Conservation (phyloP, 106 monocot species). For the Dioscorea dumetorum region DNA sequence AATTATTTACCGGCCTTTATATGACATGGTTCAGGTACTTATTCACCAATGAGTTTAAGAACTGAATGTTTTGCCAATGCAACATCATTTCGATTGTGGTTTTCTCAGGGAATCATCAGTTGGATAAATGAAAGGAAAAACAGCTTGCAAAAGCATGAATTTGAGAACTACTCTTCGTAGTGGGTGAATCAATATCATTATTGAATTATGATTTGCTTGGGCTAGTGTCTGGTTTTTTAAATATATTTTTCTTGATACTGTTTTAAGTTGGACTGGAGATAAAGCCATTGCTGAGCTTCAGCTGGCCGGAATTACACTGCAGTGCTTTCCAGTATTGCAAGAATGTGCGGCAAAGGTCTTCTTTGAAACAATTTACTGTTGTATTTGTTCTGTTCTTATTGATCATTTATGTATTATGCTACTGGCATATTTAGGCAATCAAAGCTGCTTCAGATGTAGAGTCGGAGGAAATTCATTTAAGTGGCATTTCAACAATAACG, state of each 20-base stretch:
- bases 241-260: neutral
- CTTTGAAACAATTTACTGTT: conserved; percentile 4
- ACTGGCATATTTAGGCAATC: conserved; percentile 60
- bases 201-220: no score
- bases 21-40: conserved; percentile 86
- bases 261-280: conserved; percentile 90
- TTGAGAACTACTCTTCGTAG: conserved; percentile 80
- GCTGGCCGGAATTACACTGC: conserved; percentile 67
- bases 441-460: conserved; percentile 78
- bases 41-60: neutral
- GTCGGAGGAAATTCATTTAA: conserved; percentile 41
- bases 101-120: conserved; percentile 68
- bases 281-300: conserved; percentile 74
- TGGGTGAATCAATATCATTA: conserved; percentile 25
- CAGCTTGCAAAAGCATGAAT: conserved; percentile 63
- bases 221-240: no score
- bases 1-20: conserved; percentile 66
- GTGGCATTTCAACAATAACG: conserved; percentile 59
- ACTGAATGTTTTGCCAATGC: neutral
- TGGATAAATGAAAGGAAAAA: conserved; percentile 67
- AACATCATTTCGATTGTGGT: conserved; percentile 1
- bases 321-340: conserved; percentile 70
- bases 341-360: conserved; percentile 90
- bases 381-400: neutral
- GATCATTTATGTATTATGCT: conserved; percentile 3